phyloP scores from a whole-genome alignment of 805 yeast genomes.

The Wickerhamiella cacticola region DNA sequence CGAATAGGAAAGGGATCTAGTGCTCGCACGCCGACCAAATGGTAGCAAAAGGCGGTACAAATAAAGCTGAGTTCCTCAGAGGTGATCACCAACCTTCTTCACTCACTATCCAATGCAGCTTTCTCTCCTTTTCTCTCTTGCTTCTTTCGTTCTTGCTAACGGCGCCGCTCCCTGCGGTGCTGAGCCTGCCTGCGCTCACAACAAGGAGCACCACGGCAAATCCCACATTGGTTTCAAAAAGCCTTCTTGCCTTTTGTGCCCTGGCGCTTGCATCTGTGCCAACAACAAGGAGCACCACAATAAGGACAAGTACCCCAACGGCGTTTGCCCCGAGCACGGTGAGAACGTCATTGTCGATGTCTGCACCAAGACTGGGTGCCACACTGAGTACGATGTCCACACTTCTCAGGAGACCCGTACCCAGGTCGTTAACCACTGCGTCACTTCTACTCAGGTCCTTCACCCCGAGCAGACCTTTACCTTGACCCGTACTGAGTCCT shows the following conservation, averaged over 20 bases:
- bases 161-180: neutral
- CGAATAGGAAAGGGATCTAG: neutral
- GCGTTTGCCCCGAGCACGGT: constrained; percentile 10
- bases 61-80: neutral
- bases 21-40: neutral
- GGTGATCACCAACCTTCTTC: neutral
- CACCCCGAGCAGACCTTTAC: constrained; percentile 15
- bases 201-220: constrained; percentile 1
- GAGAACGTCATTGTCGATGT: constrained; percentile 4
- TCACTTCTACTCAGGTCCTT: constrained; percentile 12
- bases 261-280: constrained; percentile 10
- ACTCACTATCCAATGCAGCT: constrained; percentile 10
- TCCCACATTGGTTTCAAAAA: neutral
- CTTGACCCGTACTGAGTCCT: constrained; percentile 14
- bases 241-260: constrained; percentile 10
- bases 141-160: constrained; percentile 7
- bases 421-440: constrained; percentile 10
- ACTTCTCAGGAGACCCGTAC: constrained; percentile 10
- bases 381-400: constrained; percentile 9
- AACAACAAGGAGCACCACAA: neutral
- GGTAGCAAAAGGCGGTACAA: neutral
- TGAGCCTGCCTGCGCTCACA: constrained; percentile 2
- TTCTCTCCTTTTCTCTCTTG: constrained; percentile 7
- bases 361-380: constrained; percentile 7
- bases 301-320: constrained; percentile 8